Evolutionary conservation across 2,329 filamentous ascomycete genomes (phyloP).

Genomic region (Cryoendolithus antarcticus): DNA sequence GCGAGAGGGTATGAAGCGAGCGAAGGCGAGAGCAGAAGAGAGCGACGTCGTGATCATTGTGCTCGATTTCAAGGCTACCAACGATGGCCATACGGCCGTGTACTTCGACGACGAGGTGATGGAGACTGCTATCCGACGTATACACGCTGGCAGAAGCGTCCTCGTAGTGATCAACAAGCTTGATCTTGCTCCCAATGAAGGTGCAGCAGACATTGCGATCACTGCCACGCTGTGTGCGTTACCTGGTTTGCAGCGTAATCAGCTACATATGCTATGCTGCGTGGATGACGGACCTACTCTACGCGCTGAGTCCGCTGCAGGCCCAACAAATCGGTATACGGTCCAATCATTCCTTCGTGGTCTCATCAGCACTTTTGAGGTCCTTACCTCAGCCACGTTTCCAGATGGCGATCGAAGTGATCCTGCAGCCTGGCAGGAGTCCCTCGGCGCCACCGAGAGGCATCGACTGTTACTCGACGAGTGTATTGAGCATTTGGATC

Average conservation of each 20-base stretch:
- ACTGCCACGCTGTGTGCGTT: conserved; percentile 27
- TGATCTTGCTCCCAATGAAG: conserved; percentile 36
- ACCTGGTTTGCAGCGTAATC: conserved; percentile 30
- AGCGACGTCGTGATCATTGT: conserved; percentile 80
- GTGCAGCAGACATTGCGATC: conserved; percentile 6
- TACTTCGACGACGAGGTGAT: conserved; percentile 43
- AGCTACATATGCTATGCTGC: conserved; percentile 60
- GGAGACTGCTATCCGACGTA: conserved; percentile 39
- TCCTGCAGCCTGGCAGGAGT: conserved; percentile 62
- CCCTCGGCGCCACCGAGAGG: conserved; percentile 80
- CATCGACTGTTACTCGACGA: conserved; percentile 69
- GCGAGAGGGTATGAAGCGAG: conserved; percentile 78
- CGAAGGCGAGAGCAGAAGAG: conserved; percentile 65
- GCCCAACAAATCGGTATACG: conserved; percentile 40
- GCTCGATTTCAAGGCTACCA: conserved; percentile 53
- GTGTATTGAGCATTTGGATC: conserved; percentile 59
- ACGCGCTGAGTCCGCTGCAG: conserved; percentile 16
- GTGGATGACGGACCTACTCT: conserved; percentile 19
- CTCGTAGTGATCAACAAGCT: conserved; percentile 50
- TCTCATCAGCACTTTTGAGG: conserved; percentile 55
- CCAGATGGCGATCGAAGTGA: conserved; percentile 31
- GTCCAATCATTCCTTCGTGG: conserved; percentile 56
- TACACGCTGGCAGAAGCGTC: conserved; percentile 39
- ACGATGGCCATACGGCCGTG: conserved; percentile 16
- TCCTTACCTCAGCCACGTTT: conserved; percentile 48